These are phyloP conservation scores for Podosphaera fusca DNA, from an alignment of 2,329 filamentous ascomycete genomes.

Conservation along the genomic window DNA sequence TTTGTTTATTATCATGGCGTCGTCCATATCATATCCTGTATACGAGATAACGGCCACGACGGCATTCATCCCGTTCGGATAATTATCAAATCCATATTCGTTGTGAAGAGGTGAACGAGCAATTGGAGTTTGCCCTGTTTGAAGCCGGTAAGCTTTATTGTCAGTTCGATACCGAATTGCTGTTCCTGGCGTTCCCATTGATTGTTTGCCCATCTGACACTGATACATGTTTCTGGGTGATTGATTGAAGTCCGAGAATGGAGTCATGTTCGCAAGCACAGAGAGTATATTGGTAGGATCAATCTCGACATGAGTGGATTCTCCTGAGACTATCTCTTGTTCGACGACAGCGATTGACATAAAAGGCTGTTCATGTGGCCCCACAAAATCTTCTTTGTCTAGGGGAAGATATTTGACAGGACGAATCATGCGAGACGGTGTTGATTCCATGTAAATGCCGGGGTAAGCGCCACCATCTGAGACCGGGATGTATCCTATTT, in stretches of 20 bases:
- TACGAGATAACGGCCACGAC: constrained; percentile 96
- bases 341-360: constrained; percentile 94
- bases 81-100: constrained; percentile 91
- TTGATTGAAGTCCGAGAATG: constrained; percentile 97
- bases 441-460: constrained; percentile 80
- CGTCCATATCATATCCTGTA: constrained; percentile 99
- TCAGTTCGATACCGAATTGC: constrained; percentile 72
- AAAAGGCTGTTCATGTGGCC: constrained; percentile 87
- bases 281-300: constrained; percentile 92
- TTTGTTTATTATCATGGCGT: constrained; percentile 98
- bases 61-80: constrained; percentile 87
- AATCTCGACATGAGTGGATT: constrained; percentile 83
- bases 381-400: constrained; percentile 68
- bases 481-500: constrained; percentile 76
- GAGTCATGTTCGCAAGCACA: constrained; percentile 94
- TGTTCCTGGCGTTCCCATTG: constrained; percentile 88
- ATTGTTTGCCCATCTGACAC: constrained; percentile 98
- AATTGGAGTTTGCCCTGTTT: constrained; percentile 88
- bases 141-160: constrained; percentile 87
- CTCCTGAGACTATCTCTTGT: constrained; percentile 63
- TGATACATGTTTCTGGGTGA: constrained; percentile 98
- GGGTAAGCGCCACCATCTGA: constrained; percentile 88
- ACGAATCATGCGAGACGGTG: constrained; percentile 65
- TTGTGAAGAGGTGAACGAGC: constrained; percentile 86
- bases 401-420: constrained; percentile 82